These are phyloP conservation scores for Barnettozyma californica DNA, from an alignment of 805 yeast species.

Conservation along the genomic window DNA sequence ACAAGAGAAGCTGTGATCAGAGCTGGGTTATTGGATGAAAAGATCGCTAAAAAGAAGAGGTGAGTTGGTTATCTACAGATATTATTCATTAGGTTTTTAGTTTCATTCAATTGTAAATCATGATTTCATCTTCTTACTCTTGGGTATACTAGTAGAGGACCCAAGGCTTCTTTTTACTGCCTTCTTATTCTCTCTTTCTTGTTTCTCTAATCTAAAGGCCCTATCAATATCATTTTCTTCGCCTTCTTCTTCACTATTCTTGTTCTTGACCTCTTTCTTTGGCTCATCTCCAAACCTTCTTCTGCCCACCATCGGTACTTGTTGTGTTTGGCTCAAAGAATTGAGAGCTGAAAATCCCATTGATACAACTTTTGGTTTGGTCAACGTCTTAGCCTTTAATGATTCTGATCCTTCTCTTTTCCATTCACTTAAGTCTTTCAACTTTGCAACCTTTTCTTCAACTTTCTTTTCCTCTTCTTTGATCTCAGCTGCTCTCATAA, in stretches of 20 bases:
- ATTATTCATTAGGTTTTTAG: background rate
- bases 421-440: constrained; percentile 38
- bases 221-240: constrained; percentile 12
- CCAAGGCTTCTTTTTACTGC: constrained; percentile 7
- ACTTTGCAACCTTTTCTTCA: constrained; percentile 32
- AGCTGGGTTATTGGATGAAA: constrained; percentile 46
- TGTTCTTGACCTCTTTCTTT: constrained; percentile 14
- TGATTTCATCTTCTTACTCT: constrained; percentile 19
- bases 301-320: constrained; percentile 24
- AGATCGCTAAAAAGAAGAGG: constrained; percentile 26
- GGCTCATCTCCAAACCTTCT: constrained; percentile 24
- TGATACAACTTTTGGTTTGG: constrained; percentile 29
- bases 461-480: constrained; percentile 29
- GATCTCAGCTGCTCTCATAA: constrained; percentile 46
- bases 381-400: constrained; percentile 25
- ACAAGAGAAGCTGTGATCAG: constrained; percentile 78
- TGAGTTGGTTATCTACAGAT: constrained; percentile 3
- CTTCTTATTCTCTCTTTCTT: constrained; percentile 9
- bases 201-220: constrained; percentile 12
- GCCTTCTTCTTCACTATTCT: constrained; percentile 5
- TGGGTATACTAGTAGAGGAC: constrained; percentile 8
- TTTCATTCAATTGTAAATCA: background rate
- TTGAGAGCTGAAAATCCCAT: constrained; percentile 40
- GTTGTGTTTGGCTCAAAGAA: constrained; percentile 15
- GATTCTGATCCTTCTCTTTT: constrained; percentile 21